Evolutionary conservation across 805 yeast genomes (phyloP), one percentile per base, ranked within the genome.

Genomic region (Maudiozyma turicensis): DNA sequence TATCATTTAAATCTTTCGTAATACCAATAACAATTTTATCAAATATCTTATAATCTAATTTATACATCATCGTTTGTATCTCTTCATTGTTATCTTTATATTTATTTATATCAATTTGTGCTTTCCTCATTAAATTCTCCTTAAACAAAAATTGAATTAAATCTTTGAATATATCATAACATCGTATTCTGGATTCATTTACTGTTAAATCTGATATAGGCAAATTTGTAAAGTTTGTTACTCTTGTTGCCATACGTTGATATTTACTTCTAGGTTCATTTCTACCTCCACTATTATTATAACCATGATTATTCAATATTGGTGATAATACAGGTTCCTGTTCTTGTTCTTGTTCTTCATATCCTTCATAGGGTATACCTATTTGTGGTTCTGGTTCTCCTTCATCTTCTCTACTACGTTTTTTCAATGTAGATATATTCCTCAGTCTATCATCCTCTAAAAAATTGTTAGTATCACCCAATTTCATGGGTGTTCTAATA

Each of bases 21-120:
- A 61, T 46, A 15, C 50, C 52, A 11, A 57, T 51, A 14, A 52
- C n/a, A 20, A 61, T 46, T 6, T 51, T 44, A 45, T 53, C 52
- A 39, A 62, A 60, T 8, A 64, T 54, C 34, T 58, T 54, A 29
- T 58, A 50, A 48, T 65, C 69, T 29, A 65, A 45, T 47, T 61
- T 59, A 45, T 54, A 57, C 51, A 54, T 47, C 47, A 64, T 42
- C 45, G 58, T 58, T 8, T 52, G 40, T 15, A 47, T 20, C 29
- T 43, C 49, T 14, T 48, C 50, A 26, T 47, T 47, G 13, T 35
- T 47, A 35, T 35, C 3, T 13, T 35, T 15, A 26, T 52, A 50
- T 13, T 48, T 43, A 9, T 59, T 51, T 40, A 60, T 57, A 45
- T 62, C 60, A 4, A 42, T 50, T n/a, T 46, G 40, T 4, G 63